phyloP scores from a whole-genome alignment of 495 filamentous ascomycete genomes.

The Xylaria castorea region DNA sequence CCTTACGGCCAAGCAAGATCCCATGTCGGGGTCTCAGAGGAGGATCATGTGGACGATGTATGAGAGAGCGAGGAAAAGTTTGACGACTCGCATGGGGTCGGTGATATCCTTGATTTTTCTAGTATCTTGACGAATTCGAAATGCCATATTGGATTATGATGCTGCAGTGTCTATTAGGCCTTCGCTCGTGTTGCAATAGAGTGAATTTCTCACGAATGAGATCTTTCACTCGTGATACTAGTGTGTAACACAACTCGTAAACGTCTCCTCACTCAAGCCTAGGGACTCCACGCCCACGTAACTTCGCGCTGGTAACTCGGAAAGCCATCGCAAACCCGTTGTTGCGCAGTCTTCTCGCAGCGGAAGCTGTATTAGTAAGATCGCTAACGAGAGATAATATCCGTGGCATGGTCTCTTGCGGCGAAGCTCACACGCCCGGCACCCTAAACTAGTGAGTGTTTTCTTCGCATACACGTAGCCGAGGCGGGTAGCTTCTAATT shows the following conservation, averaged over 20 bases:
- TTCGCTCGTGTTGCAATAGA: not conserved
- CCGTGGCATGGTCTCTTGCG: not conserved
- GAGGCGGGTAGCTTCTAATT: not conserved
- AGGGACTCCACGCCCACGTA: not conserved
- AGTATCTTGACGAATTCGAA: not conserved
- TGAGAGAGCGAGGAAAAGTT: not conserved
- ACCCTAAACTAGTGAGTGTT: not conserved
- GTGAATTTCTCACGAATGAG: not conserved
- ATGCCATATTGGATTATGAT: constrained; percentile 3
- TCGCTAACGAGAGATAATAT: not conserved
- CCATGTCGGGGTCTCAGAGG: not conserved
- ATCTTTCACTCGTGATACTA: not conserved
- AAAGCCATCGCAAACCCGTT: constrained; percentile 1
- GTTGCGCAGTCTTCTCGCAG: not conserved
- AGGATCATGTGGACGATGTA: not conserved
- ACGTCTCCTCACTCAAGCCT: not conserved
- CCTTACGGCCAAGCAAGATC: not conserved
- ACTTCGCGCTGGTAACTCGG: constrained; percentile 7
- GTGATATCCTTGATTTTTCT: constrained; percentile 20
- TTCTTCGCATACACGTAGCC: not conserved
- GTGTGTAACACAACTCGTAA: not conserved
- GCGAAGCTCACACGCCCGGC: not conserved
- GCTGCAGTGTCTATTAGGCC: constrained; percentile 8
- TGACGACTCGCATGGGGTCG: constrained; percentile 20
- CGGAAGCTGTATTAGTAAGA: constrained; percentile 16